Conservation (phyloP, 768 basidiomycete genomes). For the Rhizopogon vinicolor region DNA sequence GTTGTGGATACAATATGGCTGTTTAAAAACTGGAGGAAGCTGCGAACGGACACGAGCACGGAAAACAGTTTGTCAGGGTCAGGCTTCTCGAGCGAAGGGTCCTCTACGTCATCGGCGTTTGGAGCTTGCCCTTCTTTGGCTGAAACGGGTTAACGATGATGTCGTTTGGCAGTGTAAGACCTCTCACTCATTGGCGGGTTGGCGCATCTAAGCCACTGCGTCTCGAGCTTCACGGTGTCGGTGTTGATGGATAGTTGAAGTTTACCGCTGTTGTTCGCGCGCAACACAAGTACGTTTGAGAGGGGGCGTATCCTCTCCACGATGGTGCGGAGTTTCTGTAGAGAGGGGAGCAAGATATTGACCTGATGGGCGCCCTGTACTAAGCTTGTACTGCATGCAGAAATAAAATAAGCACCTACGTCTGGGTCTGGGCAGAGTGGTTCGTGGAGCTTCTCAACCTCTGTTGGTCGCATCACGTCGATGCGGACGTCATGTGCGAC, state of each 20-base stretch:
- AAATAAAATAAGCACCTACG: slow-evolving; percentile 36
- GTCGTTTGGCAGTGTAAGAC: neutral
- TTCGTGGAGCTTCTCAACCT: slow-evolving; percentile 68
- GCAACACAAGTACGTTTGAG: slow-evolving; percentile 63
- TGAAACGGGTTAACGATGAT: neutral
- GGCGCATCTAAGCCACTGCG: slow-evolving; percentile 71
- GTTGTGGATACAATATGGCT: slow-evolving; percentile 78
- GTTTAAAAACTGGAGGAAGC: slow-evolving; percentile 78
- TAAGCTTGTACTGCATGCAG: neutral
- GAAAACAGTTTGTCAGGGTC: slow-evolving; percentile 59
- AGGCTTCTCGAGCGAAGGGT: slow-evolving; percentile 29
- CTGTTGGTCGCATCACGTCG: slow-evolving; percentile 71
- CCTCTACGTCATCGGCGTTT: slow-evolving; percentile 29
- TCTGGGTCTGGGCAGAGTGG: slow-evolving; percentile 86
- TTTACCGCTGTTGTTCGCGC: slow-evolving; percentile 61
- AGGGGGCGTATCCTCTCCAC: slow-evolving; percentile 70
- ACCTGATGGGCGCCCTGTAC: slow-evolving; percentile 39
- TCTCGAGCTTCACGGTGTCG: slow-evolving; percentile 73
- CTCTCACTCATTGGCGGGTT: slow-evolving; percentile 53
- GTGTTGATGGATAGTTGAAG: slow-evolving; percentile 53
- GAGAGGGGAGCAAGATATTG: slow-evolving; percentile 71
- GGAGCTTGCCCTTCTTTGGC: slow-evolving; percentile 12
- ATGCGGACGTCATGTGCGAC: slow-evolving; percentile 81
- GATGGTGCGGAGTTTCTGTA: slow-evolving; percentile 73
- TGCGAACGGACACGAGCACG: slow-evolving; percentile 66